phyloP scores from a whole-genome alignment of 2,329 filamentous ascomycete species.

The Cladophialophora yegresii region DNA sequence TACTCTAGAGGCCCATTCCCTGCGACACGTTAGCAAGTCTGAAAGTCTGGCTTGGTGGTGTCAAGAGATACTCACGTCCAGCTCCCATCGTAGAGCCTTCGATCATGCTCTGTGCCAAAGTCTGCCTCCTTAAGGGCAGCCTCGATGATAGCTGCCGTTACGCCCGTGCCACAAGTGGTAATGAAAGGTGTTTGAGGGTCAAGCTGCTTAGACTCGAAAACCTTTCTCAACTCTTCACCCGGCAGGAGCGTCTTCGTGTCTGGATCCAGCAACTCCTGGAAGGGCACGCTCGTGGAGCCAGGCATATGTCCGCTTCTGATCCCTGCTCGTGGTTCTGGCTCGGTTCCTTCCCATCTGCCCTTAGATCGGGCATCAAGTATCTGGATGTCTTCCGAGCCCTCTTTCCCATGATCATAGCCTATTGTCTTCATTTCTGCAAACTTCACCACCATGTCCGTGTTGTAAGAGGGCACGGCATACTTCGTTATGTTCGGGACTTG shows the following conservation, averaged over 20 bases:
- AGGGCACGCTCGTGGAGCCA: slow-evolving; percentile 78
- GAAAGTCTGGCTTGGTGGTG: neutral
- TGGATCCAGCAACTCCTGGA: slow-evolving; percentile 76
- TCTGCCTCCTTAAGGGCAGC: slow-evolving; percentile 78
- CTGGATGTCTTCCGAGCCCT: slow-evolving; percentile 79
- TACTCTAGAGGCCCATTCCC: slow-evolving; percentile 56
- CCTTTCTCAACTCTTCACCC: slow-evolving; percentile 66
- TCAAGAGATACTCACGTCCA: slow-evolving; percentile 75
- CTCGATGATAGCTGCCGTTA: slow-evolving; percentile 89
- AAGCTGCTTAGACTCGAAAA: slow-evolving; percentile 79
- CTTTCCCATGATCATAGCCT: slow-evolving; percentile 74
- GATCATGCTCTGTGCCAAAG: slow-evolving; percentile 66
- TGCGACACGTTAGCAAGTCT: slow-evolving; percentile 27
- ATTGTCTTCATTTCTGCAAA: slow-evolving; percentile 83
- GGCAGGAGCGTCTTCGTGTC: slow-evolving; percentile 78
- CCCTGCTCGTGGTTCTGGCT: slow-evolving; percentile 82
- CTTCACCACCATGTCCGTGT: slow-evolving; percentile 66
- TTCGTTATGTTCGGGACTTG: slow-evolving; percentile 44
- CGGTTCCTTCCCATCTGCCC: slow-evolving; percentile 78
- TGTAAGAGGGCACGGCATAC: slow-evolving; percentile 59
- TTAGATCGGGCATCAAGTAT: slow-evolving; percentile 82
- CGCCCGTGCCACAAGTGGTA: slow-evolving; percentile 86
- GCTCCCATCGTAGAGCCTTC: slow-evolving; percentile 89
- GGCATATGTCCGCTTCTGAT: slow-evolving; percentile 91
- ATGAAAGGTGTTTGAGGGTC: slow-evolving; percentile 80